A percentile compares a stretch with the other conserved stretches of the same genome.
phyloP scores from a whole-genome alignment of 176 grass and related monocot species.

The Hordeum marinum region DNA sequence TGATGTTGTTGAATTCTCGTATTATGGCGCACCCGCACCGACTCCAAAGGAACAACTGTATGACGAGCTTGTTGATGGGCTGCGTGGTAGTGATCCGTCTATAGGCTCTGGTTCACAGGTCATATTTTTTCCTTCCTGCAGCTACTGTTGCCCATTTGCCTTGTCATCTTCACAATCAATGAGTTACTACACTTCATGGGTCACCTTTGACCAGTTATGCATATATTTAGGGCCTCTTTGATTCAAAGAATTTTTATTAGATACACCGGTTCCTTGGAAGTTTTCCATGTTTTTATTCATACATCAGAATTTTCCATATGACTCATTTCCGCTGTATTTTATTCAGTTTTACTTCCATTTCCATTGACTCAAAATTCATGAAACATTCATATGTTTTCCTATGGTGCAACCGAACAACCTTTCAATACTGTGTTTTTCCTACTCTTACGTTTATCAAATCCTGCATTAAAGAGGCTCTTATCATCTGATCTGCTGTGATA shows the following conservation, averaged over 20 bases:
- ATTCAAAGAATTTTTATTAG: too few relatives aligned
- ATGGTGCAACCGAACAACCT: not conserved
- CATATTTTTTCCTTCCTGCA: not conserved
- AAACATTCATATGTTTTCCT: not conserved
- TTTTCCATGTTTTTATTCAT: too few relatives aligned
- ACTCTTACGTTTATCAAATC: not conserved
- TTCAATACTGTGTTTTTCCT: not conserved
- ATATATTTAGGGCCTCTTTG: not conserved
- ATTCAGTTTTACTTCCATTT: not conserved
- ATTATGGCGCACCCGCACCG: conserved; percentile 89
- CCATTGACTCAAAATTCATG: not conserved
- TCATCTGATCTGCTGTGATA: not conserved
- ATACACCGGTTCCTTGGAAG: too few relatives aligned
- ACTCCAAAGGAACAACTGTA: conserved; percentile 97
- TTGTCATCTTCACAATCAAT: not conserved
- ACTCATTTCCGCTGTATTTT: not conserved
- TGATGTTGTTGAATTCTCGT: conserved; percentile 97
- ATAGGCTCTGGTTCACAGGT: conserved; percentile 98
- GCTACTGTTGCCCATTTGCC: not conserved
- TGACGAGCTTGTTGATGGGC: conserved; percentile 84
- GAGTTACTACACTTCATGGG: not conserved
- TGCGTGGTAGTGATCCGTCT: conserved; percentile 84
- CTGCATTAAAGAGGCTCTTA: not conserved
- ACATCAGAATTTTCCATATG: not conserved
- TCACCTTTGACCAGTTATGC: not conserved